A percentile compares a stretch with the other conserved stretches of the same genome.
Conservation (phyloP, 768 basidiomycete genomes). For the Trametes maxima region DNA sequence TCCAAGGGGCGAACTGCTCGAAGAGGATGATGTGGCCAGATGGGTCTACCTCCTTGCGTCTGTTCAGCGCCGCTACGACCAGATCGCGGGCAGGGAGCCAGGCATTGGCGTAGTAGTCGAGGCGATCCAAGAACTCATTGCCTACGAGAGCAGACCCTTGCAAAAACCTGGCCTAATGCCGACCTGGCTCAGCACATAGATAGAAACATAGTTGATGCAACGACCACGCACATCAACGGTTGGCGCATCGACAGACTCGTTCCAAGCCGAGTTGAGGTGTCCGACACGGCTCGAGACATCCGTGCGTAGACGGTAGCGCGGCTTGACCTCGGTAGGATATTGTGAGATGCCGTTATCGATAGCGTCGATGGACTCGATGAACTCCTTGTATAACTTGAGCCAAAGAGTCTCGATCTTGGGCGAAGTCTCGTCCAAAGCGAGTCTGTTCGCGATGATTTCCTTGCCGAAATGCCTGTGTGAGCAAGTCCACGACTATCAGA, state of each 20-base stretch:
- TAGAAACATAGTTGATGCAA: neutral
- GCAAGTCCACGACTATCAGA: too few relatives aligned
- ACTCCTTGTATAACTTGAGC: conserved; percentile 94
- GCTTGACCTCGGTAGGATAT: conserved; percentile 64
- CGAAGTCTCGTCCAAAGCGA: conserved; percentile 54
- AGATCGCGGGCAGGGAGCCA: conserved; percentile 93
- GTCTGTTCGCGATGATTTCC: conserved; percentile 73
- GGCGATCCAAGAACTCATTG: conserved; percentile 75
- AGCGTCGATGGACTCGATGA: conserved; percentile 92
- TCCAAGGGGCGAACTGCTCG: conserved; percentile 84
- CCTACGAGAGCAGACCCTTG: conserved; percentile 84
- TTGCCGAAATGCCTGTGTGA: conserved; percentile 81
- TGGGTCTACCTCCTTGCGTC: conserved; percentile 61
- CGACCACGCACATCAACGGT: conserved; percentile 65
- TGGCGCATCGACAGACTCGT: conserved; percentile 68
- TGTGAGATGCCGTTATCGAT: conserved; percentile 94
- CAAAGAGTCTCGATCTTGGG: conserved; percentile 73
- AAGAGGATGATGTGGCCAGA: conserved; percentile 78
- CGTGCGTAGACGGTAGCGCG: conserved; percentile 76
- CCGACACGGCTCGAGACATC: conserved; percentile 86
- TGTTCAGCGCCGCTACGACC: conserved; percentile 60
- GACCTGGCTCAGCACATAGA: neutral
- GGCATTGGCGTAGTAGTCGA: conserved; percentile 83
- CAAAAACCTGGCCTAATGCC: conserved; percentile 65
- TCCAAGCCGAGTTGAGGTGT: conserved; percentile 90